These are phyloP conservation scores for Gaeumannomyces tritici DNA, from an alignment of 2,329 filamentous ascomycete species.

Conservation along the genomic window DNA sequence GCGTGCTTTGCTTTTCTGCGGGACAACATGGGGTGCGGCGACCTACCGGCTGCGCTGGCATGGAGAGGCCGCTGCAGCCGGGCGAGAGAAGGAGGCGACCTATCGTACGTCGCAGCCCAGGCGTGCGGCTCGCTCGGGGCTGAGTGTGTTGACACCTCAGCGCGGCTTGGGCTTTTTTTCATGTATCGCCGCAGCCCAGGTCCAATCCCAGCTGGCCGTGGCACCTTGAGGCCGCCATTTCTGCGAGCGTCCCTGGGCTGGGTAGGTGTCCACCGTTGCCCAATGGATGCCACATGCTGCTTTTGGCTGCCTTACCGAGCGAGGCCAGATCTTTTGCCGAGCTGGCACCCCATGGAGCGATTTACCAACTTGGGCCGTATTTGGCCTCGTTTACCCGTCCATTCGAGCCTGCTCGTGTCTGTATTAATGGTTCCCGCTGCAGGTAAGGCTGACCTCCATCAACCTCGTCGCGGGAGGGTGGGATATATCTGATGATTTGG, in stretches of 20 bases:
- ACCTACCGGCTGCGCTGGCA: background rate
- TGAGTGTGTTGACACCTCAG: background rate
- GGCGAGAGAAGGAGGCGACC: background rate
- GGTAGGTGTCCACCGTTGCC: background rate
- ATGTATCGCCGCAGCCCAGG: no score
- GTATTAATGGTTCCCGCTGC: background rate
- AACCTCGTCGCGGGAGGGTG: background rate
- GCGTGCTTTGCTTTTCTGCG: background rate
- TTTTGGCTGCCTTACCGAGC: background rate
- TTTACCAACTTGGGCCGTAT: background rate
- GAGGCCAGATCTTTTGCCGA: background rate
- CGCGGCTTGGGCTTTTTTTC: background rate
- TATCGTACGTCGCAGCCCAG: background rate
- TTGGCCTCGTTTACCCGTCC: background rate
- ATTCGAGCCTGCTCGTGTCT: background rate
- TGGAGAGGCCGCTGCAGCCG: no score
- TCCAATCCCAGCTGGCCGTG: background rate
- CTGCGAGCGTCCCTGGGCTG: background rate
- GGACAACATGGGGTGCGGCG: background rate
- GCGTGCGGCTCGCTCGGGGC: background rate
- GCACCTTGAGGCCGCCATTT: background rate
- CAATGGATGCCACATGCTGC: background rate
- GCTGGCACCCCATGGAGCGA: background rate
- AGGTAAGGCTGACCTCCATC: background rate
- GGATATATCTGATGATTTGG: background rate